Percentiles rank a stretch among this genome's conserved stretches.
These are phyloP conservation scores for Wallacemonas sp. DNA, from an alignment of 208 protist species.

Conservation along the genomic window DNA sequence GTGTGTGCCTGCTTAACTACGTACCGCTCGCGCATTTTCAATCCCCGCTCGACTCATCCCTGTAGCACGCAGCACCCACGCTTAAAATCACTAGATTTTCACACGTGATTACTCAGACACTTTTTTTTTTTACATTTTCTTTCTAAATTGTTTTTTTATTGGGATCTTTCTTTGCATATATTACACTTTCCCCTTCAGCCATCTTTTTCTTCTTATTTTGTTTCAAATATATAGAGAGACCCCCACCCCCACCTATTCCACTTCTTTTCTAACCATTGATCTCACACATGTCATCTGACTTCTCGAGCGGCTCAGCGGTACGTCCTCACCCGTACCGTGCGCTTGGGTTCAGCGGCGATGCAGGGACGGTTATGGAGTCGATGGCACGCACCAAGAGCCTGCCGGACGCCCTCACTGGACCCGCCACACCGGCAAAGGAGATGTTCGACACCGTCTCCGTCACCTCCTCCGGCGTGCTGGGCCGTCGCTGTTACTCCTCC, in stretches of 20 bases:
- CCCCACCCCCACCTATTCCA: not conserved
- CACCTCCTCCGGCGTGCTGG: not conserved
- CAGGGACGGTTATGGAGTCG: not conserved
- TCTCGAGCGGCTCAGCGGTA: not conserved
- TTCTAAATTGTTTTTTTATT: no score
- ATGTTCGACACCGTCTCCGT: conserved; percentile 8
- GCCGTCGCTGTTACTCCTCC: not conserved
- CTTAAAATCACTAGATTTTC: no score
- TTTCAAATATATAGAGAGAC: not conserved
- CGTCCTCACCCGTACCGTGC: not conserved
- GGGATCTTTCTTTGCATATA: conserved; percentile 5
- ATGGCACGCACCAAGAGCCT: conserved; percentile 10
- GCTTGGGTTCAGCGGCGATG: conserved; percentile 1
- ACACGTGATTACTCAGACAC: no score
- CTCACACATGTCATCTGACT: not conserved
- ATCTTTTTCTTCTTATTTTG: conserved; percentile 5
- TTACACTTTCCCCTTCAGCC: no score
- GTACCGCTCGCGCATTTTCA: no score
- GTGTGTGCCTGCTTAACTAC: not conserved
- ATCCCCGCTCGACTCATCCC: no score
- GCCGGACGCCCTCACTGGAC: conserved; percentile 5
- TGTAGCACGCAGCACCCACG: no score
- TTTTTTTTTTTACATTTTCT: conserved; percentile 8
- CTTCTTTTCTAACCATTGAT: not conserved
- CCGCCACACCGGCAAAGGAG: conserved; percentile 7